A percentile compares a stretch with the other conserved stretches of the same genome.
phyloP scores from a whole-genome alignment of 257 asterid genomes.

The Forsythia suspensa region DNA sequence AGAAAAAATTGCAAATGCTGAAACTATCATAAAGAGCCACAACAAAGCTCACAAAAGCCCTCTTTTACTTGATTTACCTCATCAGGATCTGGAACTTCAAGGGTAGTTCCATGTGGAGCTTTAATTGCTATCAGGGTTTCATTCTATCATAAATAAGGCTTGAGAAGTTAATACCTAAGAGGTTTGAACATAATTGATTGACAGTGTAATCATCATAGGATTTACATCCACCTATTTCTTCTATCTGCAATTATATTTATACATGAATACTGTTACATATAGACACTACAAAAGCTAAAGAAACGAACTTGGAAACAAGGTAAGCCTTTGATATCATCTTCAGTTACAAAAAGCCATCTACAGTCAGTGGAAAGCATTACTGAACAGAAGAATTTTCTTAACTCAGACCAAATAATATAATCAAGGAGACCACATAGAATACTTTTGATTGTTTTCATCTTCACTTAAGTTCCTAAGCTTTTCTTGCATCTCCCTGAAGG shows the following conservation, averaged over 20 bases:
- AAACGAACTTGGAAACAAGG: slow-evolving; percentile 78
- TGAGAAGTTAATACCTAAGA: slow-evolving; percentile 18
- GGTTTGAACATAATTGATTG: not conserved
- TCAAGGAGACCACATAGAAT: too few species aligned
- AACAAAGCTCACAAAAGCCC: slow-evolving; percentile 1
- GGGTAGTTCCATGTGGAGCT: slow-evolving; percentile 97
- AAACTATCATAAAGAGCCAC: slow-evolving; percentile 24
- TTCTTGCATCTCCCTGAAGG: slow-evolving; percentile 82
- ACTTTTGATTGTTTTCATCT: slow-evolving; percentile 74
- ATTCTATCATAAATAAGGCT: slow-evolving; percentile 47
- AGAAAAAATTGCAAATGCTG: slow-evolving; percentile 1
- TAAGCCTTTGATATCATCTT: slow-evolving; percentile 74
- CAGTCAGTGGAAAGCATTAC: not conserved
- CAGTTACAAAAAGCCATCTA: slow-evolving; percentile 91
- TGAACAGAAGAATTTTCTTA: not conserved
- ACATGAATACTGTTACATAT: too few species aligned
- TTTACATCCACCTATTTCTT: not conserved
- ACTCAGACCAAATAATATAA: not conserved
- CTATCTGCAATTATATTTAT: not conserved
- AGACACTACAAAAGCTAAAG: slow-evolving; percentile 18
- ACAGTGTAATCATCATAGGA: not conserved
- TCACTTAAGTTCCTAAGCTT: slow-evolving; percentile 72
- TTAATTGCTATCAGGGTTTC: slow-evolving; percentile 36
- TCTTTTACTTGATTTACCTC: slow-evolving; percentile 52
- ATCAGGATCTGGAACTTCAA: slow-evolving; percentile 97